phyloP scores from a whole-genome alignment of 2,329 filamentous ascomycete genomes.

The Ceratocystis colombiana region DNA sequence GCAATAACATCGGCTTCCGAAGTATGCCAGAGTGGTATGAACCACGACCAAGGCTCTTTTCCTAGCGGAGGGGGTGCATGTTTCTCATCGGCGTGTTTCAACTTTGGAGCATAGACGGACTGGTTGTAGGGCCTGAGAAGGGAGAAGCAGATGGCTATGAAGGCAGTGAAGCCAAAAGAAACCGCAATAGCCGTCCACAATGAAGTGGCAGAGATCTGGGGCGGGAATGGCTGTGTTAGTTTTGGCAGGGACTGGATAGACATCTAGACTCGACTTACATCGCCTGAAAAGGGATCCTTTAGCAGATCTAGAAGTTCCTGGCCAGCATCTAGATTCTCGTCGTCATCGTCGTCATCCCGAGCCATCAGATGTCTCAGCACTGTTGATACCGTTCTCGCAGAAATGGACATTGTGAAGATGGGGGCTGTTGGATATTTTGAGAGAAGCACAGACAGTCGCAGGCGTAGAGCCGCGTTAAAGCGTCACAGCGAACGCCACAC shows the following conservation, averaged over 20 bases:
- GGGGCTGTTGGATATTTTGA: neutral
- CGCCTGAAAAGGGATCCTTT: conserved; percentile 41
- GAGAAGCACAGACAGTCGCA: neutral
- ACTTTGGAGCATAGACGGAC: conserved; percentile 85
- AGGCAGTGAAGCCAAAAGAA: conserved; percentile 62
- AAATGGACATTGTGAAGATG: neutral
- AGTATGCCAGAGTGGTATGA: conserved; percentile 65
- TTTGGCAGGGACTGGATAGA: neutral
- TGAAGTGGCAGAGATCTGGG: conserved; percentile 37
- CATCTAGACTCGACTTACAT: conserved; percentile 33
- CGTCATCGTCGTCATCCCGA: conserved; percentile 13
- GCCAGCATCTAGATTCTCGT: conserved; percentile 31
- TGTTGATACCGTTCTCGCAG: neutral
- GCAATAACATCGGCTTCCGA: conserved; percentile 67
- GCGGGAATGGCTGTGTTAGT: conserved; percentile 18
- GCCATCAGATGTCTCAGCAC: conserved; percentile 16
- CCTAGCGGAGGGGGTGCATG: conserved; percentile 80
- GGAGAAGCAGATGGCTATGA: conserved; percentile 73
- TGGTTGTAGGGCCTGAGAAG: conserved; percentile 83
- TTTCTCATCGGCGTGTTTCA: conserved; percentile 84
- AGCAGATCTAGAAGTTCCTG: conserved; percentile 42
- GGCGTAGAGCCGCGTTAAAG: conserved; percentile 12
- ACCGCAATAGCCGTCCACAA: conserved; percentile 71
- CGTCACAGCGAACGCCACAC: conserved; percentile 8
- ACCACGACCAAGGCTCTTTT: conserved; percentile 81